These are phyloP conservation scores for Phaffomyces thermotolerans DNA, from an alignment of 805 yeast genomes.

Conservation along the genomic window DNA sequence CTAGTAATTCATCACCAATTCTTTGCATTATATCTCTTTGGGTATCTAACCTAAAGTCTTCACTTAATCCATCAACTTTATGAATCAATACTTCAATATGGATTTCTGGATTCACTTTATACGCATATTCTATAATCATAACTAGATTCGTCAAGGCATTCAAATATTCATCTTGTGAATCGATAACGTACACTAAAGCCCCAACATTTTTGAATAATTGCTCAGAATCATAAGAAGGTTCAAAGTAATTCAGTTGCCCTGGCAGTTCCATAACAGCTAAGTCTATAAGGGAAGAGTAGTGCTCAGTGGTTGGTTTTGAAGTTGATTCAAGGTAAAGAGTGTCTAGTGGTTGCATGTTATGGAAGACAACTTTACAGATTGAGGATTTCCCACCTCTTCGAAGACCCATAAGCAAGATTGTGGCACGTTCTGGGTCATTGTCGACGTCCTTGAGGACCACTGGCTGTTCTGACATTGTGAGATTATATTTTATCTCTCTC, in stretches of 20 bases:
- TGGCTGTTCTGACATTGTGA: conserved; percentile 5
- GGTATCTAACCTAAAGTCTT: conserved; percentile 89
- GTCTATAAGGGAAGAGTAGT: conserved; percentile 76
- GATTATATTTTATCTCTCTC: background rate
- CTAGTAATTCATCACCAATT: conserved; percentile 86
- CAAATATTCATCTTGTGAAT: conserved; percentile 90
- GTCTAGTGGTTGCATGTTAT: conserved; percentile 92
- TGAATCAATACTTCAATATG: conserved; percentile 92
- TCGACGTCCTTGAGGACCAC: conserved; percentile 19
- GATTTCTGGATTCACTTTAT: conserved; percentile 73
- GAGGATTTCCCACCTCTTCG: conserved; percentile 88
- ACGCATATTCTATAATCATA: conserved; percentile 81
- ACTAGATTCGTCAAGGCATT: conserved; percentile 86
- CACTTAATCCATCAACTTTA: conserved; percentile 85
- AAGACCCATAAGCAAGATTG: conserved; percentile 81
- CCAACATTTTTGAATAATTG: conserved; percentile 75
- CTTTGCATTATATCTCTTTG: conserved; percentile 96
- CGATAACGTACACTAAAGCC: conserved; percentile 89
- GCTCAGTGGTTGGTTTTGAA: conserved; percentile 79
- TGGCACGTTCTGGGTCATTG: conserved; percentile 57
- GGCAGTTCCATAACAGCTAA: conserved; percentile 90
- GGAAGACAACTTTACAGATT: conserved; percentile 91
- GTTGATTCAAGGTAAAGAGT: conserved; percentile 88
- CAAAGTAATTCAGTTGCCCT: conserved; percentile 86
- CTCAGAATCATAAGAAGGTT: conserved; percentile 75